Evolutionary conservation across 352 stramenopile genomes (phyloP), one percentile per base, ranked within the genome.

Genomic region (Hyaloperonospora arabidopsidis): DNA sequence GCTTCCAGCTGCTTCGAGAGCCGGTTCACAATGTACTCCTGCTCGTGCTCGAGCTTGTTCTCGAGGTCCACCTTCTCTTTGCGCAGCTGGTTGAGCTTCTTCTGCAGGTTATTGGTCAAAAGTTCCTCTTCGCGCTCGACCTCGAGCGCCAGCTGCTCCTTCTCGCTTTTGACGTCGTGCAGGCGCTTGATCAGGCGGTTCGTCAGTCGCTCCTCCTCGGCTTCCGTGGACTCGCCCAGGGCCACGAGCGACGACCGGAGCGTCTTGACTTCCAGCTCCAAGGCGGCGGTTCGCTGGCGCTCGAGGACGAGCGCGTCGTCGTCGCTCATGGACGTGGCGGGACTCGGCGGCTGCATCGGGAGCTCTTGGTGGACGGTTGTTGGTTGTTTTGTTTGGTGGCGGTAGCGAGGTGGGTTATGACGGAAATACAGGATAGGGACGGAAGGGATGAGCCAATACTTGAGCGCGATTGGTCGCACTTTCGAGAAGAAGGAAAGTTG

Each of bases 21-120:
- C 47, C 92, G 92, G 73, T 96, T 96, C 17, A 96, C 86, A 38
- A 96, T 91, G 67, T 94, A 95, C 52, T 96, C 87, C 67, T 96
- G 86, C 57, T 96, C 87, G 54, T 86, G 72, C 69, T 96, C 87
- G 10, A 96, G 76, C 58, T 94, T 90, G 69, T 96, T 96, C 66
- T 96, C 87, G 7, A 95, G 59, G 53, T 96, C 87, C 48, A 96
- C 76, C 55, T 96, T 96, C 61, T 96, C 87, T 49, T 84, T 81
- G 47, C 78, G 83, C 49, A 93, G 66, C 52, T 92, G 70, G 54
- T 84, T 73, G n/a, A 96, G 72, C 57, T 95, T 95, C 70, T 93
- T 93, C 52, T 89, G 79, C 21, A 96, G 67, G 45, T 61, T 91
- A 68, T 95, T 96, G 19, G 87, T 96, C 35, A 96, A 68, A 19